Conservation (phyloP, 148 eudicot species). For the Rhododendron ovatum region DNA sequence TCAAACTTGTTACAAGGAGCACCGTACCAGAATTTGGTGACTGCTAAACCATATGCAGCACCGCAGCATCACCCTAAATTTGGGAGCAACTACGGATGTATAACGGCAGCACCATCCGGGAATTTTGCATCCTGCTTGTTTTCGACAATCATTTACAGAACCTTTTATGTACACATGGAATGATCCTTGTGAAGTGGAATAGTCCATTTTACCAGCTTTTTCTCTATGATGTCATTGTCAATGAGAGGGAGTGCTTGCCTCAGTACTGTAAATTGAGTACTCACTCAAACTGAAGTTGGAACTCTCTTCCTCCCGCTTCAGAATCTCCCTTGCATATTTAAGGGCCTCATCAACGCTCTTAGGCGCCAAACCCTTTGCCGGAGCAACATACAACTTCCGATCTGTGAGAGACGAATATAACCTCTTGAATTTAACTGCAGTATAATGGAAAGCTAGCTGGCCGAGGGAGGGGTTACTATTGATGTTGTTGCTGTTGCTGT, state of each 20-base stretch:
- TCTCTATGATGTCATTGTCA: constrained; percentile 16
- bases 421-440: constrained; percentile 91
- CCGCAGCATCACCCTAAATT: background rate
- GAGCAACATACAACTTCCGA: constrained; percentile 66
- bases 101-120: background rate
- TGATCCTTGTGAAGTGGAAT: background rate
- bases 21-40: background rate
- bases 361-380: constrained; percentile 76
- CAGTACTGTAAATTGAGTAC: constrained; percentile 66
- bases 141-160: constrained; percentile 4
- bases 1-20: background rate
- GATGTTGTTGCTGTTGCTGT: constrained; percentile 42
- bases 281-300: constrained; percentile 60
- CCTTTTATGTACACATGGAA: constrained; percentile 16
- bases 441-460: constrained; percentile 77
- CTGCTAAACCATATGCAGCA: background rate
- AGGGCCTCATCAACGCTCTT: constrained; percentile 70
- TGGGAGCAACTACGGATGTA: background rate
- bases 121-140: background rate
- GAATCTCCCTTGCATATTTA: constrained; percentile 76
- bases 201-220: constrained; percentile 12
- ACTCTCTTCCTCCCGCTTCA: constrained; percentile 94
- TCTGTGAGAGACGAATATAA: constrained; percentile 68
- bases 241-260: constrained; percentile 56
- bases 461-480: constrained; percentile 66